These are phyloP conservation scores for Globisporangium nodosum DNA, from an alignment of 352 stramenopile genomes.

Conservation along the genomic window DNA sequence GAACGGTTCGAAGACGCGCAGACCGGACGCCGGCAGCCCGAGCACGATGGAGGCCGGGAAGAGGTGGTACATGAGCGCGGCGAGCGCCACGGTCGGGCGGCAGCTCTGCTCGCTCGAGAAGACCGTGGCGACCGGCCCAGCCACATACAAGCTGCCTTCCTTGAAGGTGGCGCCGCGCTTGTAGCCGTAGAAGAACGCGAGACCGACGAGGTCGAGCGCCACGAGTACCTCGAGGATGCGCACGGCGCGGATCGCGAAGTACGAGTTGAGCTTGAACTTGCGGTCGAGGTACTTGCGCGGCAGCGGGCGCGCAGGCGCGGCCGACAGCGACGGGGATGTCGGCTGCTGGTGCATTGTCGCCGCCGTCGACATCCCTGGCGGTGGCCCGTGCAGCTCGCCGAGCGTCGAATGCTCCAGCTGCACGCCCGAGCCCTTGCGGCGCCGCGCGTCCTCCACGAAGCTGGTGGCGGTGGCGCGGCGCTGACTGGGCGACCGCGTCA, in stretches of 20 bases:
- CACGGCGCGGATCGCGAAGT: conserved; percentile 65
- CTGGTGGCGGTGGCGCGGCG: conserved; percentile 7
- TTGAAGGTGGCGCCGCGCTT: conserved; percentile 22
- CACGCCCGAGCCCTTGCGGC: not conserved
- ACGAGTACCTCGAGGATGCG: conserved; percentile 58
- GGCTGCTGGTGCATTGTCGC: conserved; percentile 1
- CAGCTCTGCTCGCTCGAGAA: conserved; percentile 38
- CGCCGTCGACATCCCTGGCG: not conserved
- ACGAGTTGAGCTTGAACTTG: conserved; percentile 75
- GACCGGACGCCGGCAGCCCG: conserved; percentile 53
- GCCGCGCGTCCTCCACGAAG: conserved; percentile 15
- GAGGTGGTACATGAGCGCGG: conserved; percentile 64
- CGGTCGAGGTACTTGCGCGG: conserved; percentile 41
- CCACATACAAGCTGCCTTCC: conserved; percentile 38
- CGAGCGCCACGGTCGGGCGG: conserved; percentile 43
- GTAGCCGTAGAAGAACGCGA: conserved; percentile 62
- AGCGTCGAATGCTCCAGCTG: not conserved
- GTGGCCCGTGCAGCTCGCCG: not conserved
- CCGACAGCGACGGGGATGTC: conserved; percentile 3
- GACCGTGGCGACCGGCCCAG: conserved; percentile 30
- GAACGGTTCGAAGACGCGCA: conserved; percentile 61
- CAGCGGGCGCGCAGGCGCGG: conserved; percentile 13
- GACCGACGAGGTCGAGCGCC: conserved; percentile 40
- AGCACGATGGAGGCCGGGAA: conserved; percentile 58
- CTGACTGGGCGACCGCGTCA: not conserved